Percentiles rank a stretch among this genome's conserved stretches.
Conservation (phyloP, 2,329 filamentous ascomycete species). For the Elsinoe batatas region DNA sequence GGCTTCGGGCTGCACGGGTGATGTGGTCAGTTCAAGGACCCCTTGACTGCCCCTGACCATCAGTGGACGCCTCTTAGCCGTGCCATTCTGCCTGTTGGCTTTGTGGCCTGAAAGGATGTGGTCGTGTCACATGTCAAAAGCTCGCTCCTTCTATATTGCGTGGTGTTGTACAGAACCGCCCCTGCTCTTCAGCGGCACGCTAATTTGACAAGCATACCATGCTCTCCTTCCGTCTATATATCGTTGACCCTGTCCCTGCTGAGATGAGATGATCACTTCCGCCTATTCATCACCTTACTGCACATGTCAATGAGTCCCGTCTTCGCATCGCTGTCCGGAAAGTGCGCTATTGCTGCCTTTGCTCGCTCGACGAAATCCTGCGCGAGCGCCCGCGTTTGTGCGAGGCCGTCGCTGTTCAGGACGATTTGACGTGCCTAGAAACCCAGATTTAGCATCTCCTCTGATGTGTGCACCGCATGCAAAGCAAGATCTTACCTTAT, state of each 20-base stretch:
- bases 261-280: conserved; percentile 50
- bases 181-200: no score
- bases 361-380: conserved; percentile 86
- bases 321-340: conserved; percentile 94
- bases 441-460: conserved; percentile 20
- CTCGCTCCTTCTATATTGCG: no score
- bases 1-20: no score
- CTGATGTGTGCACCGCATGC: not conserved
- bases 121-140: no score
- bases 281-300: conserved; percentile 75
- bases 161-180: no score
- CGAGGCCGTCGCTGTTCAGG: conserved; percentile 70
- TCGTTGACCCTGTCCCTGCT: not conserved
- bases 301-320: conserved; percentile 88
- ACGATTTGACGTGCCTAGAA: conserved; percentile 76
- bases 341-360: conserved; percentile 68
- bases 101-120: no score
- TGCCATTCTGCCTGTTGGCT: no score
- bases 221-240: no score
- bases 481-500: conserved; percentile 52
- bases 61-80: no score
- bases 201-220: no score
- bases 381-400: conserved; percentile 82
- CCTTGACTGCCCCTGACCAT: no score
- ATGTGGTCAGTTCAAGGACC: no score